These are phyloP conservation scores for Vicia villosa DNA, from an alignment of 306 rosid genomes.

Conservation along the genomic window DNA sequence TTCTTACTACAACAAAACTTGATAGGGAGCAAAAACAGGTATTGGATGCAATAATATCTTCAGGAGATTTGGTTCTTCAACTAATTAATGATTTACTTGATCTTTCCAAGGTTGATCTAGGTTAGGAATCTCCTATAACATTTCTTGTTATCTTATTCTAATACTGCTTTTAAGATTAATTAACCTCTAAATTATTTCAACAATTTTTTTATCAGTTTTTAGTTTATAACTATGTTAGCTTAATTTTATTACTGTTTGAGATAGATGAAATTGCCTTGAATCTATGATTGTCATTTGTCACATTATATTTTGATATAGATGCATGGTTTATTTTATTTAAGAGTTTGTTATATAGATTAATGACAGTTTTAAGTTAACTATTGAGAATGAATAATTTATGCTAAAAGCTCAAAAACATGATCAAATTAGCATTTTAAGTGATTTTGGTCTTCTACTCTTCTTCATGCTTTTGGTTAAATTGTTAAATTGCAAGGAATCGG, in stretches of 20 bases:
- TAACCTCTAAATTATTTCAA: background rate
- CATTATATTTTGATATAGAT: background rate
- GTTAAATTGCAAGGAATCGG: too few species aligned
- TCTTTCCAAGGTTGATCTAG: conserved; percentile 96
- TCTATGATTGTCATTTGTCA: background rate
- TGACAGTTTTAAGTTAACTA: background rate
- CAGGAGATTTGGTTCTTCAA: conserved; percentile 98
- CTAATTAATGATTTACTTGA: conserved; percentile 95
- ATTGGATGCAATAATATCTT: conserved; percentile 84
- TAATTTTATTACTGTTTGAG: background rate
- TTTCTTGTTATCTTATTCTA: background rate
- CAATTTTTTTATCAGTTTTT: background rate
- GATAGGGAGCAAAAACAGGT: conserved; percentile 84
- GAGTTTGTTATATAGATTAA: background rate
- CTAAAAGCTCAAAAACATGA: too few species aligned
- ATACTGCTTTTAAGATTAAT: background rate
- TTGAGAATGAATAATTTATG: background rate
- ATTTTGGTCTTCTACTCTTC: too few species aligned
- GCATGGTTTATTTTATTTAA: background rate
- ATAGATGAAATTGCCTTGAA: background rate
- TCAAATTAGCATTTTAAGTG: too few species aligned
- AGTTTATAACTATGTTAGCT: background rate
- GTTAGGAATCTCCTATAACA: conserved; percentile 46
- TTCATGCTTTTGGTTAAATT: too few species aligned
- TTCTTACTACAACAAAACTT: conserved; percentile 87